Evolutionary conservation across 2,329 filamentous ascomycete species (phyloP).

Genomic region (Monosporascus ibericus): DNA sequence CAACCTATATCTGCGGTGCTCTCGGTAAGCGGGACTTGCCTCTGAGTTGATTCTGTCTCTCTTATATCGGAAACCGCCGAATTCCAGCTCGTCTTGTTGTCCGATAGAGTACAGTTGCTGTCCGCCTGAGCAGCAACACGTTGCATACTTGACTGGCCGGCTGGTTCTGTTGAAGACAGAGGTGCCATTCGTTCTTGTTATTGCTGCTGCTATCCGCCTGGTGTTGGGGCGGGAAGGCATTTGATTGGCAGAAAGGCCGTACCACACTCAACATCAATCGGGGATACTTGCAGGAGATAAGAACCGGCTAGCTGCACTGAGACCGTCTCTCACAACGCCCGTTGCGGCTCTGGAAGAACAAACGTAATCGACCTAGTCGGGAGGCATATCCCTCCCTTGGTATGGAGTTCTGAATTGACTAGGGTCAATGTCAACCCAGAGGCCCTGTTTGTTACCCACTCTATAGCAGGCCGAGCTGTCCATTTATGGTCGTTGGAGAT

Average conservation of each 20-base stretch:
- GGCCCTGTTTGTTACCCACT: constrained; percentile 18
- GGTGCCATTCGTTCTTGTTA: not conserved
- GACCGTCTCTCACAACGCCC: not conserved
- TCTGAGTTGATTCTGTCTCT: not conserved
- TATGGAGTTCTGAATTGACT: constrained; percentile 15
- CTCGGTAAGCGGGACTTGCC: not conserved
- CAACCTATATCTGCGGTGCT: not conserved
- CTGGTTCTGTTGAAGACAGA: constrained; percentile 9
- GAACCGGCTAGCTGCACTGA: constrained; percentile 9
- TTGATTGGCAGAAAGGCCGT: constrained; percentile 11
- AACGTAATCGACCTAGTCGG: constrained; percentile 10
- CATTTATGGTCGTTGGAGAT: constrained; percentile 13
- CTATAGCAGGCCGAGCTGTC: constrained; percentile 15
- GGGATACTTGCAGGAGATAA: constrained; percentile 16
- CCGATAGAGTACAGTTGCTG: not conserved
- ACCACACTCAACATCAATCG: constrained; percentile 4
- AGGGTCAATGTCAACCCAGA: constrained; percentile 14
- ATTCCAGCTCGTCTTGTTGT: not conserved
- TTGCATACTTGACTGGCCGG: constrained; percentile 3
- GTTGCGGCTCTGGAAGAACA: not conserved
- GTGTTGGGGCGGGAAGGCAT: constrained; percentile 1
- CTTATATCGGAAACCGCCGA: not conserved
- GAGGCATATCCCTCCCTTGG: constrained; percentile 9
- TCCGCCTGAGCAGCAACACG: not conserved
- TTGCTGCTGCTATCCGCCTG: constrained; percentile 14